Conservation (phyloP, 1,139 yeast species). For the Saccharomyces pastorianus region DNA sequence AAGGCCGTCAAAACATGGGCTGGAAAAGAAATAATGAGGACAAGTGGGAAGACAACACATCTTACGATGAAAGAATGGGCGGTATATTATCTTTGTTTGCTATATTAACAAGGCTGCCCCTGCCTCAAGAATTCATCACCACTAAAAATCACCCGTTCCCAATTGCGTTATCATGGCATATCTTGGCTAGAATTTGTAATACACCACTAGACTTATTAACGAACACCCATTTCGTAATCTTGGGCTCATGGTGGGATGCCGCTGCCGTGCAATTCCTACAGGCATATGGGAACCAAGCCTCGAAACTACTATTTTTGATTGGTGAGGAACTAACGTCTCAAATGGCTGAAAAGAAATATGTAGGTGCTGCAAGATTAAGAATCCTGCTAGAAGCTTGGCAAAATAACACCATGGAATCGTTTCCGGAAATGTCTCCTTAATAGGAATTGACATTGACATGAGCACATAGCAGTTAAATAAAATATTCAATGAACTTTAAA, state of each 20-base stretch:
- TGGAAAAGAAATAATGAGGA: conserved; percentile 58
- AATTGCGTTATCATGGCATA: conserved; percentile 52
- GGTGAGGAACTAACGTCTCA: conserved; percentile 45
- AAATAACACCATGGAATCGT: conserved; percentile 39
- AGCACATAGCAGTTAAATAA: too few species aligned
- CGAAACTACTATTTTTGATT: conserved; percentile 46
- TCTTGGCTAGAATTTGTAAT: conserved; percentile 65
- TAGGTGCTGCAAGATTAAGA: conserved; percentile 71
- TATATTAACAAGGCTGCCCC: conserved; percentile 48
- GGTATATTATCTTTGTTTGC: conserved; percentile 82
- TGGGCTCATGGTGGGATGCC: conserved; percentile 91
- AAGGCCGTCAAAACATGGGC: conserved; percentile 80
- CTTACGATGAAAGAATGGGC: conserved; percentile 75
- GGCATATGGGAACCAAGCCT: conserved; percentile 62
- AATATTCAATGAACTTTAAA: too few species aligned
- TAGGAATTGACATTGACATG: too few species aligned
- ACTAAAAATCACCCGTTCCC: conserved; percentile 45
- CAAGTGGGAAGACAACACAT: conserved; percentile 70
- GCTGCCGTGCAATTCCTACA: conserved; percentile 48
- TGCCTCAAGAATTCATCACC: conserved; percentile 23
- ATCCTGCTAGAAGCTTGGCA: conserved; percentile 75
- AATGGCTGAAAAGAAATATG: conserved; percentile 44
- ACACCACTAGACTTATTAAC: conserved; percentile 41
- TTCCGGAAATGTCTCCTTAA: conserved; percentile 44
- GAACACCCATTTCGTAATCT: conserved; percentile 63